Conservation (phyloP, 2,329 filamentous ascomycete species). For the Botrytis elliptica region DNA sequence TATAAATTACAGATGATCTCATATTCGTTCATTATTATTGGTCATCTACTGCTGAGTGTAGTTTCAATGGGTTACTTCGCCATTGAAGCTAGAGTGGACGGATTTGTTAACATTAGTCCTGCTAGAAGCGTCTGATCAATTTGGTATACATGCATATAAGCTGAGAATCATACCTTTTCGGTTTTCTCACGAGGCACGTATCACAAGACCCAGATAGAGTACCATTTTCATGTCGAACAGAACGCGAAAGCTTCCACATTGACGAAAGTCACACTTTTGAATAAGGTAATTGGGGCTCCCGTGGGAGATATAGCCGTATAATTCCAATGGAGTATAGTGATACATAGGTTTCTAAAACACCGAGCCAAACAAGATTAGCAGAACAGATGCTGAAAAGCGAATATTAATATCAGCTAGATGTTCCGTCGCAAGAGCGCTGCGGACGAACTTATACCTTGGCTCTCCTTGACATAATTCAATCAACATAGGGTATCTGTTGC, state of each 20-base stretch:
- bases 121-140: background rate
- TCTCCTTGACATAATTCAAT: background rate
- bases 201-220: too few relatives aligned
- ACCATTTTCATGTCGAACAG: too few relatives aligned
- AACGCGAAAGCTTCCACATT: background rate
- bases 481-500: background rate
- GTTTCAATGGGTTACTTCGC: background rate
- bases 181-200: fast-evolving
- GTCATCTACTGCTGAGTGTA: too few relatives aligned
- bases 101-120: background rate
- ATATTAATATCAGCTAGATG: background rate
- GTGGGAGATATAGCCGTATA: background rate
- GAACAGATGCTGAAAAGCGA: background rate
- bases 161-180: background rate
- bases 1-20: too few relatives aligned
- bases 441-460: background rate
- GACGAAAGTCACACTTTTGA: background rate
- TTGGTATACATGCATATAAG: background rate
- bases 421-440: background rate
- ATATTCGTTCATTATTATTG: too few relatives aligned
- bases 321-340: fast-evolving
- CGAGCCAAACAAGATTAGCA: background rate
- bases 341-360: background rate
- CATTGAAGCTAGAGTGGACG: background rate
- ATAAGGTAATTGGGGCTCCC: background rate